Evolutionary conservation across 257 asterid genomes (phyloP).

Genomic region (Fraxinus quadrangulata): DNA sequence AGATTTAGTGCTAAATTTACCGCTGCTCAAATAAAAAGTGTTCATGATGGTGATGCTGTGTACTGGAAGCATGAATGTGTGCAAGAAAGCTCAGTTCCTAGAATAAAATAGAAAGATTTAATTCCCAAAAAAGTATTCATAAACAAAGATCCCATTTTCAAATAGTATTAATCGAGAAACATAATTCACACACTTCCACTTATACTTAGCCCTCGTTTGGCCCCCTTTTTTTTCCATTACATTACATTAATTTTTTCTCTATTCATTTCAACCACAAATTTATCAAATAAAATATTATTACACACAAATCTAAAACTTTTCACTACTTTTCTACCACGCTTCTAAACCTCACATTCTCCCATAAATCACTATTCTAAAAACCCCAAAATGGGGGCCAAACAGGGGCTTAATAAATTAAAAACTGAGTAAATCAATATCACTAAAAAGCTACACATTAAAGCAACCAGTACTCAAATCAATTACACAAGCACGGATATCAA

Average conservation of each 20-base stretch:
- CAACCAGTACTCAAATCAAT: slow-evolving; percentile 10
- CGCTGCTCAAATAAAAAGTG: slow-evolving; percentile 1
- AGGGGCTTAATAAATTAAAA: neutral
- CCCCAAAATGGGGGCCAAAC: too few species aligned
- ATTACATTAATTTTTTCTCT: too few species aligned
- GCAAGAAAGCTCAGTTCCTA: neutral
- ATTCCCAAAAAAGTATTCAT: slow-evolving; percentile 1
- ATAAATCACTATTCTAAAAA: too few species aligned
- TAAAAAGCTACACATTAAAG: slow-evolving; percentile 9
- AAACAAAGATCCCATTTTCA: slow-evolving; percentile 13
- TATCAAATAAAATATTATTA: too few species aligned
- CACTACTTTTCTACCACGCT: too few species aligned
- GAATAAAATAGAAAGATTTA: neutral
- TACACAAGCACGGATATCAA: neutral
- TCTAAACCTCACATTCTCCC: too few species aligned
- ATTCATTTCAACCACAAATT: too few species aligned
- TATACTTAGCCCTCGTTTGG: neutral
- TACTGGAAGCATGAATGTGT: neutral
- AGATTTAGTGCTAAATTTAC: slow-evolving; percentile 18
- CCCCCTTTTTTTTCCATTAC: too few species aligned
- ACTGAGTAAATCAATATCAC: neutral
- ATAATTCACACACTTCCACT: neutral
- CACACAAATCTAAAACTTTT: too few species aligned
- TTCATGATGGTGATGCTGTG: neutral
- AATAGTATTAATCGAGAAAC: neutral